Evolutionary conservation across 2,329 filamentous ascomycete genomes (phyloP), one percentile per base, ranked within the genome.

Genomic region (Colletotrichum musicola): DNA sequence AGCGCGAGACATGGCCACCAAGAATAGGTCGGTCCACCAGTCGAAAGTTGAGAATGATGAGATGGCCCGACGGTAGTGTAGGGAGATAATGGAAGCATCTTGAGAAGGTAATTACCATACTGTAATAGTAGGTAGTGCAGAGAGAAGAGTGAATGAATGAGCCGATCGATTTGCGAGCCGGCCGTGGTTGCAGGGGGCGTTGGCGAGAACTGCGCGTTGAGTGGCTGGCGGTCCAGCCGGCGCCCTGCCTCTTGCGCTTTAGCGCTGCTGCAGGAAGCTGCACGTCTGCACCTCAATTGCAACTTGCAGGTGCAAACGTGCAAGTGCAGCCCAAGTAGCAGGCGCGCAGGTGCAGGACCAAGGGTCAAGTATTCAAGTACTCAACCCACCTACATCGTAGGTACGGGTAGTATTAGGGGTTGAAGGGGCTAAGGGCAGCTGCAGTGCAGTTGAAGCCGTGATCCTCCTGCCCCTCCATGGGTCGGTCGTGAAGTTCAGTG

Each of bases 231-330:
- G 47, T 25, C 16, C 10, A 55, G n/a, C 35, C 42, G 42, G 46
- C 63, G 51, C 67, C 40, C 44, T 69, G 56, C 56, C 57, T 62
- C 20, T 57, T 62, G 63, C 44, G 53, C 30, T 10, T 46, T 68
- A 67, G 66, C 66, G 66, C 62, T n/a, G 46, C 66, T 69, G 67
- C 67, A 57, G 42, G 46, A 60, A 35, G 55, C 55, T 65, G 65
- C 55, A 35, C 44, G 51, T 44, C 53, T 65, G 62, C 62, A 54
- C 18, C 44, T 59, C 46, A 13, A 58, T 13, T 38, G 49, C 40
- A 47, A 54, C 38, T 46, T 47, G 44, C 44, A n/a, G n/a, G 44
- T 47, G 44, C 18, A 20, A 20, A 44, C n/a, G 44, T 47, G 44
- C 44, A 47, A 47, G 44, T 47, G 44, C 44, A 47, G n/a, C 14